Percentiles rank a stretch among this genome's conserved stretches.
Evolutionary conservation across 441 rosid genomes (phyloP).

Genomic region (Populus hybrid): DNA sequence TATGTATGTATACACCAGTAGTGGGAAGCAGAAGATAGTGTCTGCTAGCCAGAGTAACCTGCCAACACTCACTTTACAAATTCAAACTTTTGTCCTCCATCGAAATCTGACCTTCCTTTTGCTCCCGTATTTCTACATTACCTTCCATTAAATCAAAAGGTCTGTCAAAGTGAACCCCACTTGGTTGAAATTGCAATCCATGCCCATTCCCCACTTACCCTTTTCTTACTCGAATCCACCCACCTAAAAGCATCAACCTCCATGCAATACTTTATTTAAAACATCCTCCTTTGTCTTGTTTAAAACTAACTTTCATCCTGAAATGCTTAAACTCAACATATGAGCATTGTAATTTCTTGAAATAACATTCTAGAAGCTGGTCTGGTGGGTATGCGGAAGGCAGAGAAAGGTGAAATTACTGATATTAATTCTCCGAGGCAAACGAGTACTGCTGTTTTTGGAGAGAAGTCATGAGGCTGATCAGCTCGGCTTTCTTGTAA

Average conservation of each 20-base stretch:
- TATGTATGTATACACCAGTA: neutral
- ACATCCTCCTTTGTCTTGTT: conserved; percentile 10
- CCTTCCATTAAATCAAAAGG: conserved; percentile 16
- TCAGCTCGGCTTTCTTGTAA: neutral
- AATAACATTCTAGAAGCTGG: neutral
- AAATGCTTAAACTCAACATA: conserved; percentile 11
- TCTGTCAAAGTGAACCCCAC: conserved; percentile 34
- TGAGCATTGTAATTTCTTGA: neutral
- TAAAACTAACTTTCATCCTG: neutral
- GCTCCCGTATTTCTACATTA: conserved; percentile 22
- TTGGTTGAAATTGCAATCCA: conserved; percentile 28
- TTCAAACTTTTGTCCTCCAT: conserved; percentile 1
- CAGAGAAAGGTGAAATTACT: neutral
- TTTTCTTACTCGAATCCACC: conserved; percentile 10
- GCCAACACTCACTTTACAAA: conserved; percentile 18
- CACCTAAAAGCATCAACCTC: conserved; percentile 22
- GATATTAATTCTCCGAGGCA: conserved; percentile 7
- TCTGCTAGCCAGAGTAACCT: conserved; percentile 8
- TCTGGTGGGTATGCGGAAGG: conserved; percentile 5
- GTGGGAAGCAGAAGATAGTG: conserved; percentile 38
- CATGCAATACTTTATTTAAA: conserved; percentile 28
- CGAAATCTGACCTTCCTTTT: conserved; percentile 15
- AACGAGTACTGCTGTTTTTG: neutral
- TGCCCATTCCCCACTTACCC: conserved; percentile 26
- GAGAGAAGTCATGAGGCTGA: neutral